A percentile compares a stretch with the other conserved stretches of the same genome.
Evolutionary conservation across 1,139 yeast species (phyloP).

Genomic region (Cylindricascospora bacillispora): DNA sequence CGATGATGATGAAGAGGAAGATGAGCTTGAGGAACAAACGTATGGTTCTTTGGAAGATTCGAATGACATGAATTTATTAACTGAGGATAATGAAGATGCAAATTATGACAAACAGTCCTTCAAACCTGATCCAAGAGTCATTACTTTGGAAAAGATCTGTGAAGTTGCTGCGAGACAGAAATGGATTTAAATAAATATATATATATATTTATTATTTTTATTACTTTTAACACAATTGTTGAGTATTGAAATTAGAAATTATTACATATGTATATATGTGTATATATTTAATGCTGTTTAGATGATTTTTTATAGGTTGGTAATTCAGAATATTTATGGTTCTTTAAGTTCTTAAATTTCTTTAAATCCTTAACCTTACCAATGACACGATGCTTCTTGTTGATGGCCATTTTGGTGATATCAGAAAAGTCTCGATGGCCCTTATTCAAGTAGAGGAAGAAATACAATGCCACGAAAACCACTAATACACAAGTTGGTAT

Average conservation of each 20-base stretch:
- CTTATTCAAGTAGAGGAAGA: constrained; percentile 43
- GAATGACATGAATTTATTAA: not conserved
- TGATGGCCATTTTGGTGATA: constrained; percentile 35
- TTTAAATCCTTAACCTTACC: constrained; percentile 29
- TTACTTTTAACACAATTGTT: too few relatives aligned
- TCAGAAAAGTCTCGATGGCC: constrained; percentile 36
- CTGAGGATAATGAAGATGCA: constrained; percentile 3
- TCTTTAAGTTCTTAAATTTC: constrained; percentile 22
- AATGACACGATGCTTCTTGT: constrained; percentile 35
- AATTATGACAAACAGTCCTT: constrained; percentile 8
- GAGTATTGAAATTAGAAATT: too few relatives aligned
- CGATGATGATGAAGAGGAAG: constrained; percentile 17
- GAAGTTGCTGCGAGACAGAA: constrained; percentile 27
- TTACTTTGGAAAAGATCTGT: constrained; percentile 25
- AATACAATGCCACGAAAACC: constrained; percentile 48
- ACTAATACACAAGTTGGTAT: constrained; percentile 64
- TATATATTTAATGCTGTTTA: constrained; percentile 15
- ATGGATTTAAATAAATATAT: constrained; percentile 25
- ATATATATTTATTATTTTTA: not conserved
- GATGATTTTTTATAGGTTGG: constrained; percentile 25
- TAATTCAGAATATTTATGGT: constrained; percentile 30
- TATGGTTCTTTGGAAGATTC: not conserved
- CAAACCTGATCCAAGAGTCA: constrained; percentile 26
- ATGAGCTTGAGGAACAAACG: constrained; percentile 5
- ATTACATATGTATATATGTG: not conserved